Evolutionary conservation across 1,139 yeast genomes (phyloP).

Genomic region (Blastobotrys niveus): DNA sequence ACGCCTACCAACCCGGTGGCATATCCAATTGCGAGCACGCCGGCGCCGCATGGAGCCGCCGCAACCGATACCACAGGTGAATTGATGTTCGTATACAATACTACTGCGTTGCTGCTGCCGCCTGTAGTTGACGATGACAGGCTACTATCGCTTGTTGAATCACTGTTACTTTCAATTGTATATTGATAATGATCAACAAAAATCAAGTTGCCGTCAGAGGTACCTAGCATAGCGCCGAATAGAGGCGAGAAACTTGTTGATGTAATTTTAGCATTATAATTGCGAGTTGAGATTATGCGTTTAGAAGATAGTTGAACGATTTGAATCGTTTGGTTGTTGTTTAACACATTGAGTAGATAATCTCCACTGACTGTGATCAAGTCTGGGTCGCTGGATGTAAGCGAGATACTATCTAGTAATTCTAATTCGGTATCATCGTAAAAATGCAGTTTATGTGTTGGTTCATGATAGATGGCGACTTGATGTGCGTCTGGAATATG

Average conservation of each 20-base stretch:
- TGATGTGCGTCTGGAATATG: slow-evolving; percentile 6
- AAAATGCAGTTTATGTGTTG: slow-evolving; percentile 6
- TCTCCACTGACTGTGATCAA: slow-evolving; percentile 5
- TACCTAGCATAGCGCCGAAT: slow-evolving; percentile 4
- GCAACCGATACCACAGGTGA: slow-evolving; percentile 3
- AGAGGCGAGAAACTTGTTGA: not conserved
- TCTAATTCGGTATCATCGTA: slow-evolving; percentile 9
- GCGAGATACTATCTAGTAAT: slow-evolving; percentile 3
- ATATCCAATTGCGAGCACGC: slow-evolving; percentile 4
- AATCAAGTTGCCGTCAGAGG: slow-evolving; percentile 2
- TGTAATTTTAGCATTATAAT: not conserved
- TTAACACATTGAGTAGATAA: not conserved
- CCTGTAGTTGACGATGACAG: too few relatives aligned
- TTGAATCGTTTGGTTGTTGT: slow-evolving; percentile 1
- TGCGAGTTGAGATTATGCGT: not conserved
- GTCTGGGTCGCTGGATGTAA: slow-evolving; percentile 3
- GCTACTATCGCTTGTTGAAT: too few relatives aligned
- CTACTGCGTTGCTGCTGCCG: too few relatives aligned
- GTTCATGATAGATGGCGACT: slow-evolving; percentile 9
- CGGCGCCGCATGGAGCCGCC: slow-evolving; percentile 12
- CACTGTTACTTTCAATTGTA: too few relatives aligned
- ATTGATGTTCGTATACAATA: not conserved
- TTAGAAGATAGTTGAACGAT: slow-evolving; percentile 6
- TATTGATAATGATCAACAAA: not conserved
- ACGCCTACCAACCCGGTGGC: not conserved